Conservation (phyloP, 495 filamentous ascomycete species). For the Hypoxylon lenormandii region DNA sequence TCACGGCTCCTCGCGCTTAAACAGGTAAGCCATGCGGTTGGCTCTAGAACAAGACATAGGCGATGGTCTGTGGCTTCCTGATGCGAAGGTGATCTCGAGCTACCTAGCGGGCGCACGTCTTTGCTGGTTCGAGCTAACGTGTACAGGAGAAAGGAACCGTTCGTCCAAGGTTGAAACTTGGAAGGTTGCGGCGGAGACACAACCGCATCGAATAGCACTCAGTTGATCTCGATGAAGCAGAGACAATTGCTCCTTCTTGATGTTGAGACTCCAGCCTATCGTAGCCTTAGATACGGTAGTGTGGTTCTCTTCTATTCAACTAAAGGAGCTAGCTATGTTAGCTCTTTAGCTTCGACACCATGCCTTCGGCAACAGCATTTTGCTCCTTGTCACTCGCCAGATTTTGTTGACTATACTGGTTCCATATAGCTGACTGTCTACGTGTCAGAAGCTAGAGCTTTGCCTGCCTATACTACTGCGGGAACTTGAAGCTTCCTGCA, state of each 20-base stretch:
- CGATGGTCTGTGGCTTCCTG: neutral
- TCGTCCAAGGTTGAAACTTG: neutral
- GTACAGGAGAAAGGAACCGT: neutral
- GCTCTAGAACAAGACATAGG: neutral
- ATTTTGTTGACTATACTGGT: constrained; percentile 2
- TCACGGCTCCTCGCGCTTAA: constrained; percentile 33
- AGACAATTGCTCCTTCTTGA: neutral
- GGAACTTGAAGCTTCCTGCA: constrained; percentile 27
- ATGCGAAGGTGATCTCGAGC: neutral
- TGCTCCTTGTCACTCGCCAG: constrained; percentile 2
- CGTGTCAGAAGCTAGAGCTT: constrained; percentile 6
- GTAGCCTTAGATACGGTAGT: constrained; percentile 2
- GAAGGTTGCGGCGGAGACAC: constrained; percentile 2
- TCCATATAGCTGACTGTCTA: constrained; percentile 17
- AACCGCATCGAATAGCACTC: constrained; percentile 9
- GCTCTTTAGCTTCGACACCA: neutral
- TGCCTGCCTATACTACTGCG: constrained; percentile 3
- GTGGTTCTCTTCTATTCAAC: neutral
- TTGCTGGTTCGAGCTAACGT: constrained; percentile 15
- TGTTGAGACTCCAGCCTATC: constrained; percentile 2
- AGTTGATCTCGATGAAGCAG: constrained; percentile 7
- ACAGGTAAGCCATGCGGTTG: constrained; percentile 9
- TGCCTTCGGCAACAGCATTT: constrained; percentile 10
- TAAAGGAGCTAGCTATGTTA: neutral
- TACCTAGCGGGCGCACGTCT: constrained; percentile 7